These are phyloP conservation scores for Trametes sp. DNA, from an alignment of 1,284 basidiomycete genomes.

Conservation along the genomic window DNA sequence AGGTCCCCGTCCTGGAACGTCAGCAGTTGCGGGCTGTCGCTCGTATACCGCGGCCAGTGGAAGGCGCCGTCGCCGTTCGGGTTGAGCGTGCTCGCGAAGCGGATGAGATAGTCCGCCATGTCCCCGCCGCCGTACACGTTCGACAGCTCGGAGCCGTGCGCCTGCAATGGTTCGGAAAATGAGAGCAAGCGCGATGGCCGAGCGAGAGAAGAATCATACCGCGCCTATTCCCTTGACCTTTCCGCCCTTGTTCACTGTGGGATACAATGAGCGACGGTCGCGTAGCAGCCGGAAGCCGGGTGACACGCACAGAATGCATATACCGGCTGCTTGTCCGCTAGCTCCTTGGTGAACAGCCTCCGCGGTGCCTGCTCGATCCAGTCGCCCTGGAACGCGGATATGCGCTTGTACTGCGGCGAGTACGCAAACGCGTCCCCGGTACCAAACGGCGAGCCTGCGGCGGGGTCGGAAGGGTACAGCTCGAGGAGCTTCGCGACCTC, in stretches of 20 bases:
- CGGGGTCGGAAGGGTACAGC: slow-evolving; percentile 49
- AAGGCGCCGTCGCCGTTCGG: slow-evolving; percentile 47
- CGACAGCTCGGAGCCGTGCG: slow-evolving; percentile 25
- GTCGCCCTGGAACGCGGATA: slow-evolving; percentile 58
- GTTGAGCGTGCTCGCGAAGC: slow-evolving; percentile 25
- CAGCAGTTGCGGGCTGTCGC: slow-evolving; percentile 47
- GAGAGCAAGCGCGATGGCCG: too few species aligned
- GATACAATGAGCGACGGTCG: neutral
- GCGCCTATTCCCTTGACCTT: slow-evolving; percentile 54
- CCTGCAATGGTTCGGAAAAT: neutral
- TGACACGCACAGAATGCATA: slow-evolving; percentile 54
- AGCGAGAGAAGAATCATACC: slow-evolving; percentile 24
- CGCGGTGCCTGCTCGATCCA: slow-evolving; percentile 57
- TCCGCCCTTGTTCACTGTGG: slow-evolving; percentile 50
- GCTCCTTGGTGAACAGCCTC: slow-evolving; percentile 38
- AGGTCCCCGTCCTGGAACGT: slow-evolving; percentile 53
- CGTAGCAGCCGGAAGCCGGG: neutral
- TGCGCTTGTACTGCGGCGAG: slow-evolving; percentile 57
- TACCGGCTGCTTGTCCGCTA: slow-evolving; percentile 50
- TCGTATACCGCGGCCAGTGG: slow-evolving; percentile 58
- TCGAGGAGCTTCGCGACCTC: slow-evolving; percentile 13
- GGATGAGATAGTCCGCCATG: slow-evolving; percentile 28
- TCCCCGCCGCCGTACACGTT: slow-evolving; percentile 28
- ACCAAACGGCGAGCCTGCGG: slow-evolving; percentile 57
- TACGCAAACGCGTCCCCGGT: slow-evolving; percentile 52